These are phyloP conservation scores for Anacardium occidentale DNA, from an alignment of 345 rosid genomes.

Conservation along the genomic window DNA sequence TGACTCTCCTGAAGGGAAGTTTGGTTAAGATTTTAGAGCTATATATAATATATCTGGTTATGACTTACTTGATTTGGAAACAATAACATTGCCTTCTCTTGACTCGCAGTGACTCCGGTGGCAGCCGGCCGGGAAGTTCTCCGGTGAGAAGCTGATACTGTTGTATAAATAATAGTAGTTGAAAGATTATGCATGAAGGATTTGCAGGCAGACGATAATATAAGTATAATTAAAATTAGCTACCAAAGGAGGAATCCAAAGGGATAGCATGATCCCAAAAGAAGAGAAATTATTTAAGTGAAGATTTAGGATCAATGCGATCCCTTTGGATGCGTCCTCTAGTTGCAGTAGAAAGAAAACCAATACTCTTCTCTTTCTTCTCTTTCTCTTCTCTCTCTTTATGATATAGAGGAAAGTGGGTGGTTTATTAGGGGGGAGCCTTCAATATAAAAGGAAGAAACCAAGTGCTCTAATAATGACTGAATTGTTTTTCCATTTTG, in stretches of 20 bases:
- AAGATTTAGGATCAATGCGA: constrained; percentile 90
- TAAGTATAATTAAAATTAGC: constrained; percentile 25
- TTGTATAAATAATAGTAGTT: background rate
- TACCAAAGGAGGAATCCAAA: constrained; percentile 80
- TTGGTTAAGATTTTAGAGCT: background rate
- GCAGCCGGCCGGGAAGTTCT: background rate
- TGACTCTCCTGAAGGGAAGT: background rate
- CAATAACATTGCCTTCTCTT: background rate
- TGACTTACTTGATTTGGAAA: constrained; percentile 6
- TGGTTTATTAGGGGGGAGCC: constrained; percentile 23
- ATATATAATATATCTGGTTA: background rate
- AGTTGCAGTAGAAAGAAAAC: constrained; percentile 46
- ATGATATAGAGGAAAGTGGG: constrained; percentile 36
- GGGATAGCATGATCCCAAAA: constrained; percentile 86
- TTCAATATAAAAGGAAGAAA: constrained; percentile 39
- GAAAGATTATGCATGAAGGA: background rate
- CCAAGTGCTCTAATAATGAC: constrained; percentile 36
- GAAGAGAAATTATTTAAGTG: background rate
- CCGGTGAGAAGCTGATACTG: background rate
- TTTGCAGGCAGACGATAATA: background rate
- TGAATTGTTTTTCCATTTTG: background rate
- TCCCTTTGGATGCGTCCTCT: constrained; percentile 99
- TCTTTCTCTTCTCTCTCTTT: constrained; percentile 3
- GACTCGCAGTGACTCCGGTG: background rate
- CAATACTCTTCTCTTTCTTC: background rate